Conservation (phyloP, 805 yeast species). For the Cyberlindnera saturnus region DNA sequence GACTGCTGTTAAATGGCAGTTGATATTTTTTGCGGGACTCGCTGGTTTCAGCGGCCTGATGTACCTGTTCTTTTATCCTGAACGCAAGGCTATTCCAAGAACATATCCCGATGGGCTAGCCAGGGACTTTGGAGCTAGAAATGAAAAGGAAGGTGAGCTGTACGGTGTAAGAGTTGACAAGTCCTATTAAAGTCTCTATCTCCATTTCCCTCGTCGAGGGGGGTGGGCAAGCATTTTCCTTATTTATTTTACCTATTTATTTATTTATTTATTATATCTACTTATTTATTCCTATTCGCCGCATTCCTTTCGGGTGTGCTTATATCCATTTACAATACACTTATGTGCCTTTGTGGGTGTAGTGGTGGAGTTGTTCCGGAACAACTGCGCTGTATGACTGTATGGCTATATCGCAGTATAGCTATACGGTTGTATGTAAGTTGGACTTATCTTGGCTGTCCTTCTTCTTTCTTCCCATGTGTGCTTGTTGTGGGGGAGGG, state of each 20-base stretch:
- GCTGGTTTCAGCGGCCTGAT: constrained; percentile 36
- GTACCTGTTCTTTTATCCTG: constrained; percentile 51
- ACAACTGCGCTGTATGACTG: too few species aligned
- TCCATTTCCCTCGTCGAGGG: too few species aligned
- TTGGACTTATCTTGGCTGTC: too few species aligned
- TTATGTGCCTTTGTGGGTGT: too few species aligned
- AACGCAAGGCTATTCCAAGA: constrained; percentile 70
- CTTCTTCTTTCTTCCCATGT: too few species aligned
- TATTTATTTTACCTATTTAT: constrained; percentile 1
- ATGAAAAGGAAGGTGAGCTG: constrained; percentile 34
- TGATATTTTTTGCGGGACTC: constrained; percentile 47
- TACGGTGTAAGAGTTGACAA: constrained; percentile 38
- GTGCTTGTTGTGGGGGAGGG: too few species aligned
- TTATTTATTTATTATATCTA: constrained; percentile 2
- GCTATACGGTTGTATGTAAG: too few species aligned
- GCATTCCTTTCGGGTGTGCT: neutral
- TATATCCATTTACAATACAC: too few species aligned
- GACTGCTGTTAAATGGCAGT: constrained; percentile 54
- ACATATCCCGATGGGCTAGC: constrained; percentile 76
- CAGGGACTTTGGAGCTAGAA: constrained; percentile 61
- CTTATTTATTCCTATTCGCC: neutral
- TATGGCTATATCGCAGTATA: too few species aligned
- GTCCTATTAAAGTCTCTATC: constrained; percentile 11
- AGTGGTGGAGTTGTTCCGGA: too few species aligned
- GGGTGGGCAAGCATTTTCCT: neutral